These are phyloP conservation scores for Aspergillus sp. DNA, from an alignment of 2,329 filamentous ascomycete species.

Conservation along the genomic window DNA sequence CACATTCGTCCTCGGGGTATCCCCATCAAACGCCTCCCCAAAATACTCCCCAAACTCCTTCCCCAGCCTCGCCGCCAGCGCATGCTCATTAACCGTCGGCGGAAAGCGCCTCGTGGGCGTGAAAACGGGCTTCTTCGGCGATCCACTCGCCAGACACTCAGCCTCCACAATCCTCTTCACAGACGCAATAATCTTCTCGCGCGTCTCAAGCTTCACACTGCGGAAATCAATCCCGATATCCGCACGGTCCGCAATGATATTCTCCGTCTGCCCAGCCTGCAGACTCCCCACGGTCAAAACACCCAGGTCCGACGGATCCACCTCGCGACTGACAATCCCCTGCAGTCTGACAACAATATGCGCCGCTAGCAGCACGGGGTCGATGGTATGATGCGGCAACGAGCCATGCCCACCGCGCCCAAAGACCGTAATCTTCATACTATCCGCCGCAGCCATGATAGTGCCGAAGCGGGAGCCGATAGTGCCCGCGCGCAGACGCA, in stretches of 20 bases:
- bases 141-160: slow-evolving; percentile 54
- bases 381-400: slow-evolving; percentile 56
- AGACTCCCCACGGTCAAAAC: slow-evolving; percentile 61
- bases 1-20: slow-evolving; percentile 33
- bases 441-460: slow-evolving; percentile 47
- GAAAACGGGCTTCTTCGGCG: slow-evolving; percentile 49
- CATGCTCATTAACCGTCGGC: slow-evolving; percentile 53
- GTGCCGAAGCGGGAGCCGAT: slow-evolving; percentile 40
- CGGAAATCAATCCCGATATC: slow-evolving; percentile 58
- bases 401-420: slow-evolving; percentile 61
- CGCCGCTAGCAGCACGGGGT: slow-evolving; percentile 60
- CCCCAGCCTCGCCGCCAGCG: slow-evolving; percentile 46
- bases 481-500: slow-evolving; percentile 44
- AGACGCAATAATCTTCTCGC: slow-evolving; percentile 48
- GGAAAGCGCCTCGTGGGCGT: slow-evolving; percentile 53
- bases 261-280: slow-evolving; percentile 61
- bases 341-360: slow-evolving; percentile 59
- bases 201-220: slow-evolving; percentile 46
- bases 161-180: slow-evolving; percentile 58
- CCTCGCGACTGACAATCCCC: slow-evolving; percentile 57
- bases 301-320: slow-evolving; percentile 52
- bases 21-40: slow-evolving; percentile 31
- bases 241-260: slow-evolving; percentile 59
- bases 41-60: slow-evolving; percentile 51
- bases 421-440: slow-evolving; percentile 54